Conservation (phyloP, 2,329 filamentous ascomycete species). For the Aspergillus puulaauensis region DNA sequence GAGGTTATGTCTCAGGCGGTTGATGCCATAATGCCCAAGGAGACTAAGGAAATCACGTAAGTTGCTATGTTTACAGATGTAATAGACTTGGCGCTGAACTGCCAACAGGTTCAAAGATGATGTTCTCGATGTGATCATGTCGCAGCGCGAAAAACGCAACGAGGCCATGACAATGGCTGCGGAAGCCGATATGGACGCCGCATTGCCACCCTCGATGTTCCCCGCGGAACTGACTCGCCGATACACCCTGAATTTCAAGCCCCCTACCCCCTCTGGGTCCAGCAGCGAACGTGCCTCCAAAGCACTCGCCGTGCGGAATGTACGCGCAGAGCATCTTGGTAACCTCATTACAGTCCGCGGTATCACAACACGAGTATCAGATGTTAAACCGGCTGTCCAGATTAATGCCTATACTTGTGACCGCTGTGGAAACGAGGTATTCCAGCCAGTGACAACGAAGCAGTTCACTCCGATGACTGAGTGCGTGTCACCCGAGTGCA, state of each 20-base stretch:
- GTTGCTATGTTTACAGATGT: slow-evolving; percentile 25
- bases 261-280: slow-evolving; percentile 70
- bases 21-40: slow-evolving; percentile 79
- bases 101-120: slow-evolving; percentile 86
- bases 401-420: slow-evolving; percentile 99
- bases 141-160: slow-evolving; percentile 83
- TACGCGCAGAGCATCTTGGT: slow-evolving; percentile 89
- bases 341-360: slow-evolving; percentile 91
- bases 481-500: slow-evolving; percentile 89
- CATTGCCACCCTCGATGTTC: slow-evolving; percentile 72
- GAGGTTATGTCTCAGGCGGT: slow-evolving; percentile 87
- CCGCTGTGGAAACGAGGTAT: slow-evolving; percentile 93
- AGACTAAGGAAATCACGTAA: slow-evolving; percentile 74
- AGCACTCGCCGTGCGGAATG: slow-evolving; percentile 84
- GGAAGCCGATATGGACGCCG: slow-evolving; percentile 64
- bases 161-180: slow-evolving; percentile 69
- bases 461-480: slow-evolving; percentile 83
- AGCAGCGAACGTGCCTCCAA: slow-evolving; percentile 60
- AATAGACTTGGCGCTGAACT: slow-evolving; percentile 19
- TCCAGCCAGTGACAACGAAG: slow-evolving; percentile 90
- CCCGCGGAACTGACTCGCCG: slow-evolving; percentile 87
- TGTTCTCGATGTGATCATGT: slow-evolving; percentile 94
- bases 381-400: slow-evolving; percentile 96
- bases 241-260: slow-evolving; percentile 96
- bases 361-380: slow-evolving; percentile 91